Base-by-base conservation (phyloP, 2,329 filamentous ascomycete genomes). In the Phaeosphaeriaceae sp. region DNA sequence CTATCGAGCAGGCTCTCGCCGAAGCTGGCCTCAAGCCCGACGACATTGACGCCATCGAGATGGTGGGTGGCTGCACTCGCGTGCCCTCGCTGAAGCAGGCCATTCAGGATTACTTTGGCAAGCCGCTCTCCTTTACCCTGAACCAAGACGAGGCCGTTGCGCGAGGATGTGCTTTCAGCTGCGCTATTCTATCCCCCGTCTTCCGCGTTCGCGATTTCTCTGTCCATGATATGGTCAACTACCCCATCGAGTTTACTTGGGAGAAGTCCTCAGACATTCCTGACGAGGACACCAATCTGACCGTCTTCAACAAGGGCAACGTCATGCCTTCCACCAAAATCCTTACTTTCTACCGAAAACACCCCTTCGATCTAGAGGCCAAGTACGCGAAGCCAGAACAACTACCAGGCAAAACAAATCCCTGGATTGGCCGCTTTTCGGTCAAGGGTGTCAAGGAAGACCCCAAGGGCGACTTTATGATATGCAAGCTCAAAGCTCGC, bases 161-260 rank as follows among this genome's bases (percentile, higher is more conserved):
- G 55, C 89, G 94, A 73, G 94, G 94, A 55, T 96, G 91, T 74
- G 92, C 94, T 53, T 99, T 99, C 81, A 92, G 89, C 84, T 97
- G 94, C 75, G 94, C 94, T 68, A 97, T 97, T 64, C 86, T 97
- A 47, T 97, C 94, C 0, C 94, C 94, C 37, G 90, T 96, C 61
- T 97, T 99, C 88, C 92, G 93, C 74, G 94, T 99, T 72, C 92
- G 94, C 69, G 94, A 99, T 81, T 99, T 99, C 77, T 86, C 92
- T 63, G 88, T 97, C 53, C 92, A 97, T 82, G 94, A 99, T 76
- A 93, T 97, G 67, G 90, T 96, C 78, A 91, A 87, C 81, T 99
- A 97, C 80, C 94, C 94, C 40, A 96, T 99, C 74, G 93, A 99
- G 74, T 99, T 99, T 76, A 89, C 88, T 44, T 99, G 94, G 94